Evolutionary conservation across 1,284 basidiomycete genomes (phyloP), one percentile per base, ranked within the genome.

Genomic region (Ustilago sp.): DNA sequence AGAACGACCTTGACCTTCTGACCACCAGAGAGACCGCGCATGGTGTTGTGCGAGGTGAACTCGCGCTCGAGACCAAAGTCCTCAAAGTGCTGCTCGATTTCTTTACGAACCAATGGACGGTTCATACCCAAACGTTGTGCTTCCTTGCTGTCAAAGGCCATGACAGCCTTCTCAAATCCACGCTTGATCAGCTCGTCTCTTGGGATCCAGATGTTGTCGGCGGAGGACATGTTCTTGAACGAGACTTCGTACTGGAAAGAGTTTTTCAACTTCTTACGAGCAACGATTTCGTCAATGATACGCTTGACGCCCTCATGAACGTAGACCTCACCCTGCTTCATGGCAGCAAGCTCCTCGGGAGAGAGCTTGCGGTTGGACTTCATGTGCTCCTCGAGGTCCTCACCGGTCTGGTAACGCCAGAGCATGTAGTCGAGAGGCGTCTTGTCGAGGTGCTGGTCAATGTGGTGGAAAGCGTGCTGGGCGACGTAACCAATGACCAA

Each of bases 381-480:
- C 70, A 85, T 75, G 77, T 83, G 79, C 81, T 86, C 84, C 78
- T 86, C 84, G 38, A 85, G 78, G 70, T 86, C 84, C 78, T 86
- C 84, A 77, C 84, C 84, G 48, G 84, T 86, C 83, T 86, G 84
- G 84, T 86, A 86, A 54, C 84, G 84, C 84, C 84, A 86, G 61
- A 85, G 83, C 84, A 86, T 86, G 83, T 86, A 86, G 78, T 86
- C 84, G 52, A 86, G 77, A 3, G 84, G 84, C 12, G 84, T 86
- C 80, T 84, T 86, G 81, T 86, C 84, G 35, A 86, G 80, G 79
- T 86, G 84, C 79, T 86, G 82, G 83, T 86, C 84, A 39, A 86
- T 86, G 82, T 86, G 84, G 83, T 86, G 84, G 84, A 86, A 86
- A 15, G 84, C 84, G 82, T 86, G 84, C 80, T 86, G 84, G 60